Evolutionary conservation across 1,139 yeast genomes (phyloP).

Genomic region (Yamadazyma atlantica): DNA sequence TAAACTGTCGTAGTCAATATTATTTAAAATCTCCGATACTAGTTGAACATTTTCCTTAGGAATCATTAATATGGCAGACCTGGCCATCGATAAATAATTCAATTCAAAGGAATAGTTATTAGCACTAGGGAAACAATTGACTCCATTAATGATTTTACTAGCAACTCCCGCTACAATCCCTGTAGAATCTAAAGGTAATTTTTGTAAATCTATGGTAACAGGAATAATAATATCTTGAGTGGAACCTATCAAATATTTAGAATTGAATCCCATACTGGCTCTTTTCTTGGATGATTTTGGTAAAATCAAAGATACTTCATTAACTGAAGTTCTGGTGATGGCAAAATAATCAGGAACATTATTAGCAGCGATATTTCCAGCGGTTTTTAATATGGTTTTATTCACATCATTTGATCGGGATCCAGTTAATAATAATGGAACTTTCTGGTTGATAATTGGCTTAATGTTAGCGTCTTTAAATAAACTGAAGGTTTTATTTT

Average conservation of each 20-base stretch:
- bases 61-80: slow-evolving; percentile 59
- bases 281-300: slow-evolving; percentile 43
- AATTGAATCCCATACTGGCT: slow-evolving; percentile 39
- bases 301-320: slow-evolving; percentile 54
- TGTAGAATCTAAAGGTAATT: slow-evolving; percentile 58
- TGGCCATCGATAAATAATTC: slow-evolving; percentile 64
- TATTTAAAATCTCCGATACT: slow-evolving; percentile 21
- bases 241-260: slow-evolving; percentile 53
- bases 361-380: slow-evolving; percentile 28
- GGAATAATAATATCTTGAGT: slow-evolving; percentile 60
- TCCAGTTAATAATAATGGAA: slow-evolving; percentile 57
- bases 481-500: slow-evolving; percentile 36
- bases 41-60: slow-evolving; percentile 50
- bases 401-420: slow-evolving; percentile 52
- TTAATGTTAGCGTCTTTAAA: slow-evolving; percentile 41
- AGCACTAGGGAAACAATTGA: slow-evolving; percentile 18
- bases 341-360: slow-evolving; percentile 54
- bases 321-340: slow-evolving; percentile 53
- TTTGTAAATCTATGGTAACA: slow-evolving; percentile 53
- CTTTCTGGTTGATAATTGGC: slow-evolving; percentile 43
- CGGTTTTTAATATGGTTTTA: slow-evolving; percentile 36
- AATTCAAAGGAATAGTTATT: slow-evolving; percentile 41
- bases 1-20: slow-evolving; percentile 11
- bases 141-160: slow-evolving; percentile 41
- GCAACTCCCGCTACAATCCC: slow-evolving; percentile 74